Percentiles rank a stretch among this genome's conserved stretches.
Conservation (phyloP, 345 rosid species). For the Eucalyptus virginea region DNA sequence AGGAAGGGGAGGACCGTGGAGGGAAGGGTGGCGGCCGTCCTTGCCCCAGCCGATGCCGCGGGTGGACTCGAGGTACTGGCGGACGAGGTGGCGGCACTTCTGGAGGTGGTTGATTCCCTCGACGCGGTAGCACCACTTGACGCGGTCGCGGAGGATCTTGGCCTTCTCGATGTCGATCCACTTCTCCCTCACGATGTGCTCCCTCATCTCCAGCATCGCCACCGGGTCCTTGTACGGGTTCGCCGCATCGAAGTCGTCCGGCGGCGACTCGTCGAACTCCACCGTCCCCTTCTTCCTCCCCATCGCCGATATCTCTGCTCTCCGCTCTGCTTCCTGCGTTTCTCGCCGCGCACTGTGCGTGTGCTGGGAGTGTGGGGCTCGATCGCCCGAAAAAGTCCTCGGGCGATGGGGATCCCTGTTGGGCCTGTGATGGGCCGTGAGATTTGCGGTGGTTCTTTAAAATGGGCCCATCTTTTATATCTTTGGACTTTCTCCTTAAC, state of each 20-base stretch:
- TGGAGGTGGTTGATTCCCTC: constrained; percentile 97
- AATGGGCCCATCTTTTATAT: neutral
- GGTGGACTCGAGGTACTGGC: constrained; percentile 87
- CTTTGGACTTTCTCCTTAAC: neutral
- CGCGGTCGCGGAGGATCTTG: constrained; percentile 84
- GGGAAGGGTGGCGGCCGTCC: constrained; percentile 84
- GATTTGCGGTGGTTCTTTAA: neutral
- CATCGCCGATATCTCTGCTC: constrained; percentile 19
- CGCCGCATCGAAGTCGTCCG: constrained; percentile 85
- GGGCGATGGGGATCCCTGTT: neutral
- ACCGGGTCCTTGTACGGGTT: constrained; percentile 96
- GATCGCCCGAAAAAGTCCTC: neutral
- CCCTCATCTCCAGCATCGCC: constrained; percentile 97
- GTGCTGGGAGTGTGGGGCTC: neutral
- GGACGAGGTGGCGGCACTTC: constrained; percentile 93
- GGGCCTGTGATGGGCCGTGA: neutral
- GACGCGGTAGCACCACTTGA: constrained; percentile 93
- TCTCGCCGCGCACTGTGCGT: neutral
- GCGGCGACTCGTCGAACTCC: constrained; percentile 96
- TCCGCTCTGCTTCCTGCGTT: neutral
- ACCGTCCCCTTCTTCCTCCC: constrained; percentile 84
- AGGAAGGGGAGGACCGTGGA: constrained; percentile 46
- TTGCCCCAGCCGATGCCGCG: constrained; percentile 99
- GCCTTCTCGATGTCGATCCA: constrained; percentile 99
- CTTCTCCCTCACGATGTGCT: constrained; percentile 89